A percentile compares a stretch with the other conserved stretches of the same genome.
phyloP scores from a whole-genome alignment of 176 grass and related monocot species.

The Carex pumila region DNA sequence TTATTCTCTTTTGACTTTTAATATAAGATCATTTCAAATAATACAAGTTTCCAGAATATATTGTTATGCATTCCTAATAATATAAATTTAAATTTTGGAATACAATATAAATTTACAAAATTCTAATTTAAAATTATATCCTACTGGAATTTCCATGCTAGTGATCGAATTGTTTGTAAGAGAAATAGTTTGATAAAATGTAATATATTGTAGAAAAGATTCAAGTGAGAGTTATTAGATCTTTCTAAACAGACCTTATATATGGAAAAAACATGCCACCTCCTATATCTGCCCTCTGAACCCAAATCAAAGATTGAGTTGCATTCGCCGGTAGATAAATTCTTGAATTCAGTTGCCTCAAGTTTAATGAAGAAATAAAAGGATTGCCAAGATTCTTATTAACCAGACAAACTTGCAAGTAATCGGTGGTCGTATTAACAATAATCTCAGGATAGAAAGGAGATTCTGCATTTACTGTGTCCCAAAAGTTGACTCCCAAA shows the following conservation, averaged over 20 bases:
- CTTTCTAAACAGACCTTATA: conserved; percentile 12
- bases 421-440: conserved; percentile 25
- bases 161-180: too few relatives aligned
- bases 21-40: too few relatives aligned
- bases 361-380: conserved; percentile 38
- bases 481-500: conserved; percentile 33
- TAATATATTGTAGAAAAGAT: not conserved
- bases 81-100: too few relatives aligned
- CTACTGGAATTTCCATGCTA: too few relatives aligned
- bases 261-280: conserved; percentile 7
- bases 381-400: conserved; percentile 27
- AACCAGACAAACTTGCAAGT: conserved; percentile 39
- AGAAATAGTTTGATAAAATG: too few relatives aligned
- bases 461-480: not conserved
- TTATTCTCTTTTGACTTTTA: too few relatives aligned
- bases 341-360: conserved; percentile 22
- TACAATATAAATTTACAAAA: too few relatives aligned
- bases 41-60: too few relatives aligned
- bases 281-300: not conserved
- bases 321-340: conserved; percentile 29
- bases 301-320: conserved; percentile 16
- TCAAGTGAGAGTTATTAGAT: not conserved
- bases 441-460: conserved; percentile 32
- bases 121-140: too few relatives aligned
- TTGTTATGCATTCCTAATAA: too few relatives aligned